These are phyloP conservation scores for Diutina scorzettiae DNA, from an alignment of 1,139 yeast species.

Conservation along the genomic window DNA sequence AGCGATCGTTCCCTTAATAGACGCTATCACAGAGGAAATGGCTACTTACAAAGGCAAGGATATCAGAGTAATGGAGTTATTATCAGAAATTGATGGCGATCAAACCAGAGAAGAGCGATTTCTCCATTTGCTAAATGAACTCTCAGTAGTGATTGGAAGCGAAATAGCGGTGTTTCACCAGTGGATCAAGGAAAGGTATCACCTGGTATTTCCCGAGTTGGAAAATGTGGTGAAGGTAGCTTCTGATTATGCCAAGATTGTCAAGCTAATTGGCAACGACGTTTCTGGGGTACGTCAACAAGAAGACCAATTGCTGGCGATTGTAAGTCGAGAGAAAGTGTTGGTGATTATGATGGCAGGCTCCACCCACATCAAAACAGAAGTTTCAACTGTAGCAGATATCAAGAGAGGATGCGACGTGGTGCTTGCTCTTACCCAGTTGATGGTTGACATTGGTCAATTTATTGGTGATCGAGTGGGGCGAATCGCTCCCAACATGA, in stretches of 20 bases:
- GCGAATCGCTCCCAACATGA: slow-evolving; percentile 67
- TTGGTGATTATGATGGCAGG: slow-evolving; percentile 71
- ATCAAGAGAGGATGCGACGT: slow-evolving; percentile 23
- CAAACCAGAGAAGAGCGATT: neutral
- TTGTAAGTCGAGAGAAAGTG: slow-evolving; percentile 51
- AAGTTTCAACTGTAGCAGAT: neutral
- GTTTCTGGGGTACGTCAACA: slow-evolving; percentile 21
- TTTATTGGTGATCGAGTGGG: slow-evolving; percentile 49
- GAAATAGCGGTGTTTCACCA: slow-evolving; percentile 43
- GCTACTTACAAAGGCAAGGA: neutral
- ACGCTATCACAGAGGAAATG: neutral
- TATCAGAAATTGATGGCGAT: neutral
- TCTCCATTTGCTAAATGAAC: slow-evolving; percentile 30
- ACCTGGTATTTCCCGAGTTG: slow-evolving; percentile 59
- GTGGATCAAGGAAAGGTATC: slow-evolving; percentile 42
- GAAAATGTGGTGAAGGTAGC: slow-evolving; percentile 54
- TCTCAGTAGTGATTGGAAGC: slow-evolving; percentile 41
- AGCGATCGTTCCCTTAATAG: neutral
- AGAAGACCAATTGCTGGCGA: slow-evolving; percentile 24
- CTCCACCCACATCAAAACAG: neutral
- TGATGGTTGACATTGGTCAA: slow-evolving; percentile 31
- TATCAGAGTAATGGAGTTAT: neutral
- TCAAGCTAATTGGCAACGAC: slow-evolving; percentile 41
- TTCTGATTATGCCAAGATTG: slow-evolving; percentile 47
- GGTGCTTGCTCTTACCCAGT: slow-evolving; percentile 32